Evolutionary conservation across 163 green algal species (phyloP).

Genomic region (Dunaliella salina): DNA sequence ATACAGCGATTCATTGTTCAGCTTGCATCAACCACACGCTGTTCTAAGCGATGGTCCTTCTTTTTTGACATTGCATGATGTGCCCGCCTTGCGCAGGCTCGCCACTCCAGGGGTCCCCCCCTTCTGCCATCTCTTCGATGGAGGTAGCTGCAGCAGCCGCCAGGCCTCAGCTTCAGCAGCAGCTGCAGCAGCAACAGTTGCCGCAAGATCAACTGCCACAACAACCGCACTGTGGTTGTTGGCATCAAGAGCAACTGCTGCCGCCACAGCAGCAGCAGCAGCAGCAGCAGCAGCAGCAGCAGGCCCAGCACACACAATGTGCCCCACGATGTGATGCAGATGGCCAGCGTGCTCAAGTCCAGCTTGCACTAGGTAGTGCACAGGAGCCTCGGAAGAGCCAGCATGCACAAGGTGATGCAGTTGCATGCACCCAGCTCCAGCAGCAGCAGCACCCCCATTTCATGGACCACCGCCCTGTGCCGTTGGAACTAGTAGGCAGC

Average conservation of each 20-base stretch:
- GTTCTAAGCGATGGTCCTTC: too few species aligned
- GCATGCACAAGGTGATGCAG: neutral
- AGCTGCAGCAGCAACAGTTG: too few species aligned
- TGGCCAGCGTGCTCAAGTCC: neutral
- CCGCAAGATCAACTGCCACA: too few species aligned
- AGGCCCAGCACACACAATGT: neutral
- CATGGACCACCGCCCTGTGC: neutral
- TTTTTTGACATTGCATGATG: too few species aligned
- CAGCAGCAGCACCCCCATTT: neutral
- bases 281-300: neutral
- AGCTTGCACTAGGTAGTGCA: too few species aligned
- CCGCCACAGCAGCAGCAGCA: conserved; percentile 2
- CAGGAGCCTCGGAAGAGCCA: neutral
- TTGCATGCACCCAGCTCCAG: neutral
- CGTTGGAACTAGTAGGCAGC: neutral
- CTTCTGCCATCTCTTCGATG: neutral
- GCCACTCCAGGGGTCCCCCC: neutral
- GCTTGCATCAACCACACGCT: neutral
- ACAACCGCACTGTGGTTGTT: too few species aligned
- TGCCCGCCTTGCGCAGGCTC: neutral
- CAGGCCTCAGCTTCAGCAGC: neutral
- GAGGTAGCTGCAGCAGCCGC: neutral
- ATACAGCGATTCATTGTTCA: neutral
- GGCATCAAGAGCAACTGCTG: too few species aligned
- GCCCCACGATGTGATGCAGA: neutral